phyloP scores from a whole-genome alignment of 306 rosid genomes.

The Urtica urens region DNA sequence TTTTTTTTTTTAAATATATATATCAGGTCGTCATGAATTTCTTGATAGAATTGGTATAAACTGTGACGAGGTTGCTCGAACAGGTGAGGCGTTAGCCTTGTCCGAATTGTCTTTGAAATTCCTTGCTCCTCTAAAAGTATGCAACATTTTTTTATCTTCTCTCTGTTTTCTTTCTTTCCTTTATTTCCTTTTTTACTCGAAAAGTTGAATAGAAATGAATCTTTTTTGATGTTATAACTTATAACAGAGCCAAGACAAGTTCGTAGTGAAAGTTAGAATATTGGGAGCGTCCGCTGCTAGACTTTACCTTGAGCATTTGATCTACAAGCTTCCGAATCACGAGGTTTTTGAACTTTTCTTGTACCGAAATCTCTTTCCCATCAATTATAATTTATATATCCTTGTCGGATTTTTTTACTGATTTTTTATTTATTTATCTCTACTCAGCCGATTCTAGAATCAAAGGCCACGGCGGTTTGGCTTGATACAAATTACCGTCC shows the following conservation, averaged over 20 bases:
- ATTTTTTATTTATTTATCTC: slow-evolving; percentile 5
- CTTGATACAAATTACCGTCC: slow-evolving; percentile 70
- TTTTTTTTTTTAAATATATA: slow-evolving; percentile 15
- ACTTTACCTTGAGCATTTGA: slow-evolving; percentile 51
- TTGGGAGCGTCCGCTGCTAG: slow-evolving; percentile 65
- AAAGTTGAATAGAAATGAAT: no score
- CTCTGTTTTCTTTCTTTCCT: neutral
- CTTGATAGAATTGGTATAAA: slow-evolving; percentile 46
- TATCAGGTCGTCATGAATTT: slow-evolving; percentile 67
- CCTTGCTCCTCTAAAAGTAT: slow-evolving; percentile 77
- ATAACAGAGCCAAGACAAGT: slow-evolving; percentile 59
- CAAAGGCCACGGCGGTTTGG: slow-evolving; percentile 75
- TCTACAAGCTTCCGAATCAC: slow-evolving; percentile 65
- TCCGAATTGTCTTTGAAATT: slow-evolving; percentile 63
- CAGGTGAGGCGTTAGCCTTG: slow-evolving; percentile 62
- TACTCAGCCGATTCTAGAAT: slow-evolving; percentile 70
- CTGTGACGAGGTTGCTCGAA: slow-evolving; percentile 54
- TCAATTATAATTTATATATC: neutral
- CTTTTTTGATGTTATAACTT: no score
- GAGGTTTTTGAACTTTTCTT: slow-evolving; percentile 38
- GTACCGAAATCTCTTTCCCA: neutral
- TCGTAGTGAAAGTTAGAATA: slow-evolving; percentile 54
- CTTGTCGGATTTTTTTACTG: slow-evolving; percentile 12
- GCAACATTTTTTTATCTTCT: slow-evolving; percentile 2
- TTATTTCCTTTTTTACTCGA: no score